Evolutionary conservation across 176 grass and related monocot species (phyloP).

Genomic region (Alloteropsis semialata): DNA sequence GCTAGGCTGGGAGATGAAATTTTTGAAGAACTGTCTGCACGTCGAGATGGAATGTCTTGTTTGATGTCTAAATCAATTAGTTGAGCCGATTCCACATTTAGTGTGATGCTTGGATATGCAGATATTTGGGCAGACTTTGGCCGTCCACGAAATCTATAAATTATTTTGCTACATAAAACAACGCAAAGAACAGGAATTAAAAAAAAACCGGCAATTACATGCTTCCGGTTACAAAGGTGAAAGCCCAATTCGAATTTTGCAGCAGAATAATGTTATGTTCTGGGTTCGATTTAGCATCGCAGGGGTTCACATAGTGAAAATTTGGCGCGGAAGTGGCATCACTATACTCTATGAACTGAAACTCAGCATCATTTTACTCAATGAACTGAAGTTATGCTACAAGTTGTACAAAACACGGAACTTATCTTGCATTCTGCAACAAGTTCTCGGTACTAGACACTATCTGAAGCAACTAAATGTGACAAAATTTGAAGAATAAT

Average conservation of each 20-base stretch:
- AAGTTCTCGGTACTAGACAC: background rate
- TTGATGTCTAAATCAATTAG: background rate
- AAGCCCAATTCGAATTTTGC: background rate
- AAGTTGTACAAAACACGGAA: conserved; percentile 8
- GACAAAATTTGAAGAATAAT: background rate
- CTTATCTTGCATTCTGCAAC: conserved; percentile 40
- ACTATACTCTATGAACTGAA: background rate
- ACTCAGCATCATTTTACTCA: conserved; percentile 15
- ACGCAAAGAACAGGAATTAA: background rate
- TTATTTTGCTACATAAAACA: background rate
- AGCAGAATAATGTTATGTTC: background rate
- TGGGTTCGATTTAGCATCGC: background rate
- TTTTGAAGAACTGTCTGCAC: conserved; percentile 34
- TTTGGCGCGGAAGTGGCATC: background rate
- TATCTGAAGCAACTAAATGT: conserved; percentile 24
- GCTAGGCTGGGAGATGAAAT: conserved; percentile 62
- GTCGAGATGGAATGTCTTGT: conserved; percentile 19
- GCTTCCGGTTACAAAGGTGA: background rate
- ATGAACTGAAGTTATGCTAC: conserved; percentile 5
- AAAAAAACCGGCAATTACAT: background rate
- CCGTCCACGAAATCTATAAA: background rate
- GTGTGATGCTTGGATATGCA: background rate
- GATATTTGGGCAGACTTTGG: background rate
- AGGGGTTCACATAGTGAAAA: background rate
- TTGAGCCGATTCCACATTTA: background rate